phyloP scores from a whole-genome alignment of 169 alveolate species.

The Sarcocystis neurona region DNA sequence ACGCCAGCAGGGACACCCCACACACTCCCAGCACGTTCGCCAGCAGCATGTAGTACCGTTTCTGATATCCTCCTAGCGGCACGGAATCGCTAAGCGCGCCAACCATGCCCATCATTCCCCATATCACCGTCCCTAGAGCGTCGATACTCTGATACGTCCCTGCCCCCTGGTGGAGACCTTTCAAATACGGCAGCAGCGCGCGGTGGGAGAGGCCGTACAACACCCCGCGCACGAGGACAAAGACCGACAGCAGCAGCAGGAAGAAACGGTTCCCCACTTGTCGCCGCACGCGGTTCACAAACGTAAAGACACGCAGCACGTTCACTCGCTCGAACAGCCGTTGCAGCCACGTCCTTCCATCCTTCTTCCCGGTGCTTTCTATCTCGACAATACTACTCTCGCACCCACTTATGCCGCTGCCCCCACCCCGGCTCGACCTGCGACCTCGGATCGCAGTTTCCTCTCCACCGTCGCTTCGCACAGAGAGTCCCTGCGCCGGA shows the following conservation, averaged over 20 bases:
- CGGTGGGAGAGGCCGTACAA: conserved; percentile 28
- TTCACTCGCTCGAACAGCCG: neutral
- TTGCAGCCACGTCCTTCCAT: too few relatives aligned
- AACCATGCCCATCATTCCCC: conserved; percentile 43
- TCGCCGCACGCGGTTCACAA: neutral
- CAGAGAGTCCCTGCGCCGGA: too few relatives aligned
- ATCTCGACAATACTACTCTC: too few relatives aligned
- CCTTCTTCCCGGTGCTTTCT: too few relatives aligned
- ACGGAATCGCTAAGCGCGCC: conserved; percentile 48
- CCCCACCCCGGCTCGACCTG: too few relatives aligned
- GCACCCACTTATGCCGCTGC: too few relatives aligned
- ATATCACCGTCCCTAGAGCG: conserved; percentile 33
- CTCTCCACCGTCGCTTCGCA: too few relatives aligned
- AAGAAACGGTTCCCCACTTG: conserved; percentile 13
- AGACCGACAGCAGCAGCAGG: conserved; percentile 19
- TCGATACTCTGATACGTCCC: conserved; percentile 25
- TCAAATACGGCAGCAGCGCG: conserved; percentile 15
- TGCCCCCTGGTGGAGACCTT: conserved; percentile 2
- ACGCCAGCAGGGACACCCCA: conserved; percentile 12
- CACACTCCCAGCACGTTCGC: conserved; percentile 45
- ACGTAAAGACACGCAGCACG: neutral
- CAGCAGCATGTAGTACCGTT: conserved; percentile 49
- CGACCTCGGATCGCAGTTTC: too few relatives aligned
- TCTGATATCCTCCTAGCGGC: conserved; percentile 50
- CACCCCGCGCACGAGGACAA: conserved; percentile 6